These are phyloP conservation scores for Rostrohypoxylon terebratum DNA, from an alignment of 495 filamentous ascomycete genomes.

Conservation along the genomic window DNA sequence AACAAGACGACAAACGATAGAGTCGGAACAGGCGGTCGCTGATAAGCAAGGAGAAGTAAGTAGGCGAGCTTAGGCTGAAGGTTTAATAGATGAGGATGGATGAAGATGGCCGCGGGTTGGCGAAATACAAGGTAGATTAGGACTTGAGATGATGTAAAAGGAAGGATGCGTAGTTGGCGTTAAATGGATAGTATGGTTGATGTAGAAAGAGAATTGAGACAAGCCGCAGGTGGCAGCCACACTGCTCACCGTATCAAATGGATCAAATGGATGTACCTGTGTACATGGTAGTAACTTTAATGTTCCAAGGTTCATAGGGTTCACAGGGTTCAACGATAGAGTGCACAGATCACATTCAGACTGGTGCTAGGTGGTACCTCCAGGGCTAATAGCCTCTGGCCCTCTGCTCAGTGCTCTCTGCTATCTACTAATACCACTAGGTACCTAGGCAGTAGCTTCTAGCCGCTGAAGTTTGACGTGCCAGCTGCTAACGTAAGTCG, in stretches of 20 bases:
- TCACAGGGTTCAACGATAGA: too few relatives aligned
- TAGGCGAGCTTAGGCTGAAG: slow-evolving; percentile 6
- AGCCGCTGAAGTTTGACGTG: slow-evolving; percentile 17
- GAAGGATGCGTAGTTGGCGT: slow-evolving; percentile 9
- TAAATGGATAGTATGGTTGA: slow-evolving; percentile 23
- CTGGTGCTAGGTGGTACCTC: neutral
- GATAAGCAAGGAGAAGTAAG: slow-evolving; percentile 24
- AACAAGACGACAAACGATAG: slow-evolving; percentile 27
- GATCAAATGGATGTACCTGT: neutral
- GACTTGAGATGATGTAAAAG: slow-evolving; percentile 33
- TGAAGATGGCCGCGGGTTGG: slow-evolving; percentile 5
- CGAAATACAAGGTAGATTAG: slow-evolving; percentile 21
- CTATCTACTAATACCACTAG: too few relatives aligned
- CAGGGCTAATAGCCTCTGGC: neutral
- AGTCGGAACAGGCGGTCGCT: slow-evolving; percentile 25
- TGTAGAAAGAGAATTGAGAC: slow-evolving; percentile 55
- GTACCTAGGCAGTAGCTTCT: neutral
- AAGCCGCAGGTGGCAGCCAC: slow-evolving; percentile 45
- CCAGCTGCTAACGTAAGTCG: slow-evolving; percentile 44
- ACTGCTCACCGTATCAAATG: slow-evolving; percentile 32
- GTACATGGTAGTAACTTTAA: neutral
- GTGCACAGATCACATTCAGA: neutral
- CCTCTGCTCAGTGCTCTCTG: too few relatives aligned
- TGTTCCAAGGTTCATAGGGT: neutral
- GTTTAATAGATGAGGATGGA: slow-evolving; percentile 30